Percentiles rank a stretch among this genome's conserved stretches.
phyloP scores from a whole-genome alignment of 345 rosid species.

The Bruguiera sexangula region DNA sequence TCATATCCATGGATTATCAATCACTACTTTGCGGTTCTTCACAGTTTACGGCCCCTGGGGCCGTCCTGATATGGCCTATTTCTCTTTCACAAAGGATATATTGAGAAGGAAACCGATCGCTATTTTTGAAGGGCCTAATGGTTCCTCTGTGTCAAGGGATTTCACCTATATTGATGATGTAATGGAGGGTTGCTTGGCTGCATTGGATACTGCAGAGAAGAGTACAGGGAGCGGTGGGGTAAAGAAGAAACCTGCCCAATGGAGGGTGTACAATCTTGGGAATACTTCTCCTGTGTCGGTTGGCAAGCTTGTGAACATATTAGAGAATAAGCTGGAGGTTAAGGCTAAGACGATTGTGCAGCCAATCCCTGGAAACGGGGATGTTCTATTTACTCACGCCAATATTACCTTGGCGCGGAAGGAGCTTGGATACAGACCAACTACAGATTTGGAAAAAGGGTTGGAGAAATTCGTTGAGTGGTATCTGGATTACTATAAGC shows the following conservation, averaged over 20 bases:
- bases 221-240: slow-evolving; percentile 90
- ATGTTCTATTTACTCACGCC: slow-evolving; percentile 91
- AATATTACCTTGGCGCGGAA: slow-evolving; percentile 73
- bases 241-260: slow-evolving; percentile 76
- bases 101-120: slow-evolving; percentile 61
- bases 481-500: slow-evolving; percentile 62
- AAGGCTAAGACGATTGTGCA: slow-evolving; percentile 71
- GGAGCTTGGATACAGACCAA: slow-evolving; percentile 81
- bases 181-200: slow-evolving; percentile 77
- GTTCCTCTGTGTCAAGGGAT: slow-evolving; percentile 76
- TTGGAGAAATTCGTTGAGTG: slow-evolving; percentile 86
- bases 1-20: slow-evolving; percentile 76
- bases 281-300: slow-evolving; percentile 93
- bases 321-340: slow-evolving; percentile 77
- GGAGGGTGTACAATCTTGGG: slow-evolving; percentile 86
- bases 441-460: slow-evolving; percentile 77
- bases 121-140: slow-evolving; percentile 63
- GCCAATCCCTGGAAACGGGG: slow-evolving; percentile 87
- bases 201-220: slow-evolving; percentile 87
- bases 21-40: slow-evolving; percentile 76
- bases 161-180: slow-evolving; percentile 93
- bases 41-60: slow-evolving; percentile 96
- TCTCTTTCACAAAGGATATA: slow-evolving; percentile 78
- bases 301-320: slow-evolving; percentile 61
- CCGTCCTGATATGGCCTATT: slow-evolving; percentile 91